Conservation (phyloP, 1,284 basidiomycete species). For the Paramarasmius palmivorus region DNA sequence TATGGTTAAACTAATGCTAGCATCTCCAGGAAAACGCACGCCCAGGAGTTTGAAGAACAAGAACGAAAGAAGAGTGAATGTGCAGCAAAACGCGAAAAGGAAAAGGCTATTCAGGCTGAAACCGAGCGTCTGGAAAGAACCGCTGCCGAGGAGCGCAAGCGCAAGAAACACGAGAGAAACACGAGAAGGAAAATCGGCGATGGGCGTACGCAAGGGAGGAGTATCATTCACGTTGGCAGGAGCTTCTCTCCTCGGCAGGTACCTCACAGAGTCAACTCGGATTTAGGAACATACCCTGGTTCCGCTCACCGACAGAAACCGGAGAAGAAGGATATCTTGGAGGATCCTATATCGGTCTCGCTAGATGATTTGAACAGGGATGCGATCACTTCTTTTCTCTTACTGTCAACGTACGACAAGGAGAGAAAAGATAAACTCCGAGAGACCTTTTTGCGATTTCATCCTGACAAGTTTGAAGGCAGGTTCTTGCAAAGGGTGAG, state of each 20-base stretch:
- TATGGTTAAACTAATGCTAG: not conserved
- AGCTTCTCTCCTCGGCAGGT: conserved; percentile 38
- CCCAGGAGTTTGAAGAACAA: conserved; percentile 64
- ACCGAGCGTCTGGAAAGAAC: conserved; percentile 49
- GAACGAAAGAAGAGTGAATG: conserved; percentile 52
- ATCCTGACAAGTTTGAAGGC: conserved; percentile 86
- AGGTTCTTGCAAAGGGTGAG: conserved; percentile 62
- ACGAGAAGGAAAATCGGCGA: conserved; percentile 43
- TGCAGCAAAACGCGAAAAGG: conserved; percentile 50
- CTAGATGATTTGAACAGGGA: conserved; percentile 58
- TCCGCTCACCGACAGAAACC: conserved; percentile 31
- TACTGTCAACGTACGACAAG: conserved; percentile 44
- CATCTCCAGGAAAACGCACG: conserved; percentile 60
- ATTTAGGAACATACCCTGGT: conserved; percentile 82
- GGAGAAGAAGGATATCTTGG: conserved; percentile 18
- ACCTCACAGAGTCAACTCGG: conserved; percentile 23
- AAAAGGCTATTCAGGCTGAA: conserved; percentile 56
- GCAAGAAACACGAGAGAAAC: conserved; percentile 40
- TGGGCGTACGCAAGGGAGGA: conserved; percentile 45
- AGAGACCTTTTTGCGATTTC: conserved; percentile 77
- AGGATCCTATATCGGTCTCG: conserved; percentile 20
- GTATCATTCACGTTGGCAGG: conserved; percentile 64
- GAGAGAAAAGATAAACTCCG: conserved; percentile 62
- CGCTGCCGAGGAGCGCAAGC: conserved; percentile 53
- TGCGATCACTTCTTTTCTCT: conserved; percentile 63